Evolutionary conservation across 768 basidiomycete species (phyloP).

Genomic region (Lanmaoa pseudosensibilis): DNA sequence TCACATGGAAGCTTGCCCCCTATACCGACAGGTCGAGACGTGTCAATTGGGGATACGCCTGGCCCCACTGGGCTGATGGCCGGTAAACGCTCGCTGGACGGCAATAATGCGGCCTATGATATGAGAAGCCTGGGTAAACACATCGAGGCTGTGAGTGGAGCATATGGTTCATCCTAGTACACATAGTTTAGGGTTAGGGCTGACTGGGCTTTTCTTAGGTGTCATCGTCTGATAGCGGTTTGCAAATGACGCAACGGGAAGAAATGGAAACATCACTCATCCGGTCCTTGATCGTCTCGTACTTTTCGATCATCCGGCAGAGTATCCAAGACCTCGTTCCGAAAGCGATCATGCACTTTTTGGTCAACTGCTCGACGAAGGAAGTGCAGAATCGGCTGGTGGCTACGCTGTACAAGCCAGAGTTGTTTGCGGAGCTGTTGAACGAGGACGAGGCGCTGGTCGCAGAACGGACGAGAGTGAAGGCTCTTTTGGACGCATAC

Average conservation of each 20-base stretch:
- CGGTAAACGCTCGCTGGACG: conserved; percentile 66
- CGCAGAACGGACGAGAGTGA: conserved; percentile 89
- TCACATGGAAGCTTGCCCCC: conserved; percentile 29
- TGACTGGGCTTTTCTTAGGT: conserved; percentile 38
- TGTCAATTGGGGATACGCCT: conserved; percentile 53
- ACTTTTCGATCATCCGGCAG: conserved; percentile 95
- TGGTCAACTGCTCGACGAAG: conserved; percentile 96
- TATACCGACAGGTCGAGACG: conserved; percentile 60
- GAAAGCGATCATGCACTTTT: conserved; percentile 97
- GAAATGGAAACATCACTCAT: conserved; percentile 97
- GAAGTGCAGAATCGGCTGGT: conserved; percentile 96
- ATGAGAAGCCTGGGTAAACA: conserved; percentile 99
- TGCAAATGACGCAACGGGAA: conserved; percentile 74
- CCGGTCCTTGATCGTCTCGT: conserved; percentile 90
- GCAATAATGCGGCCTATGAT: conserved; percentile 84
- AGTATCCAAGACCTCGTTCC: conserved; percentile 96
- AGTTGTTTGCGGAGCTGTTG: conserved; percentile 84
- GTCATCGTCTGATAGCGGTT: conserved; percentile 57
- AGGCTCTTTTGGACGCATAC: conserved; percentile 93
- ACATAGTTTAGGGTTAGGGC: conserved; percentile 8
- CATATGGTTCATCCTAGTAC: background rate
- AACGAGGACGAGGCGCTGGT: conserved; percentile 96
- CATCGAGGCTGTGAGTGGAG: conserved; percentile 84
- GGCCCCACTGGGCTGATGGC: conserved; percentile 64
- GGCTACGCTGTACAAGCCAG: conserved; percentile 92